Base-by-base conservation (phyloP, 2,329 filamentous ascomycete genomes). In the Aspergillus melleus region DNA sequence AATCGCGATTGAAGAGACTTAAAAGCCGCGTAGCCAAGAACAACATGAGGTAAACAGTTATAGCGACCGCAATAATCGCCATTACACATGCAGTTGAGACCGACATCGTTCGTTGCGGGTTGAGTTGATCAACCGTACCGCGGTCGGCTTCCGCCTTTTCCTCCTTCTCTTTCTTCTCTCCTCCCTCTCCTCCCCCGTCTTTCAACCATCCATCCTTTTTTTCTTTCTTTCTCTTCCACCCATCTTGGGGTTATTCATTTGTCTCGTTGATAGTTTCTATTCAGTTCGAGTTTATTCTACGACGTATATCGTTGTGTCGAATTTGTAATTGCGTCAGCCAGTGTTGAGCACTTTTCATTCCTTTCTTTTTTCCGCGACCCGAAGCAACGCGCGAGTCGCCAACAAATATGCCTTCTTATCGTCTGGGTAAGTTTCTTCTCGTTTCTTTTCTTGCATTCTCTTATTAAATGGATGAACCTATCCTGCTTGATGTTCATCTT, bases 381-480 rank as follows among this genome's bases (percentile, higher is more conserved):
- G 8, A 30, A 30, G 30, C 10, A 30, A 53, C 10, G 6, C 39
- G 49, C 55, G 51, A 52, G 39, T 56, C 16, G 19, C 19, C 32
- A 26, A 10, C 16, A 20, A 49, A n/a, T 22, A 65, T 65, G 63
- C 57, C 55, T 26, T 54, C 55, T 52, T 64, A 66, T 64, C 61
- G 63, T 20, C 49, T 66, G 29, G 63, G 63, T 65, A 44, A 54
- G 64, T 57, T 46, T 30, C 8, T 46, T 14, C 5, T 9, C 14
- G 4, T 6, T 29, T 42, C 46, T 47, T n/a, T n/a, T n/a, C n/a
- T n/a, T n/a, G n/a, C n/a, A n/a, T n/a, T n/a, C n/a, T n/a, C n/a
- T n/a, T n/a, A n/a, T n/a, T n/a, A n/a, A n/a, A n/a, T n/a, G n/a
- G n/a, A n/a, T n/a, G n/a, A n/a, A n/a, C n/a, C n/a, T n/a, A n/a